phyloP scores from a whole-genome alignment of 2,329 filamentous ascomycete species.

The Graphiopsis chlorocephala region DNA sequence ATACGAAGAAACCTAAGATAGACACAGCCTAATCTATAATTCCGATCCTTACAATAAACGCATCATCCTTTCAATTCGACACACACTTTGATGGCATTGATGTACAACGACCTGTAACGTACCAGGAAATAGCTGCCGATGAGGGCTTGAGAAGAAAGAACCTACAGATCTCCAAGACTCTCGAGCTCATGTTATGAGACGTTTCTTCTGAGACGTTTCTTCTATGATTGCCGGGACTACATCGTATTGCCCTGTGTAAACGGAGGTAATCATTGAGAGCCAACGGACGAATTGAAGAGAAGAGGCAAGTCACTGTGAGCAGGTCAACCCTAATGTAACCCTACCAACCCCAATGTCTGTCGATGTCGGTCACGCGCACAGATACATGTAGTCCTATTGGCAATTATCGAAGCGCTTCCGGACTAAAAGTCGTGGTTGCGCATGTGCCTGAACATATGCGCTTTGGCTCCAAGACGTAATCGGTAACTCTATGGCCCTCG shows the following conservation, averaged over 20 bases:
- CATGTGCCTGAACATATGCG: background rate
- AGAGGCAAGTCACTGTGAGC: background rate
- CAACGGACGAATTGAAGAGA: background rate
- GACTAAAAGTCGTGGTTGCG: background rate
- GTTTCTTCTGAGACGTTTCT: background rate
- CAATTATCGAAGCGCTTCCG: background rate
- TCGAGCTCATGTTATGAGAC: background rate
- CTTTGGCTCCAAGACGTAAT: background rate
- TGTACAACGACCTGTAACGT: background rate
- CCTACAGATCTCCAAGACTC: background rate
- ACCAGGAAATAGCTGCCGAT: background rate
- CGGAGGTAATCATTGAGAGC: background rate
- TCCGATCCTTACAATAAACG: background rate
- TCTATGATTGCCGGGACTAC: background rate
- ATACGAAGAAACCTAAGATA: background rate
- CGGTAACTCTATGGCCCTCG: background rate
- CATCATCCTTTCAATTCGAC: background rate
- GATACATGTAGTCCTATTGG: background rate
- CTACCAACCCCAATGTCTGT: background rate
- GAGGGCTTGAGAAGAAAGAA: background rate
- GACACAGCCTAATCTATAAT: constrained; percentile 4
- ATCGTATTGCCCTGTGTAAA: background rate
- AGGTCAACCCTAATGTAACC: background rate
- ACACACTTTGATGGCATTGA: background rate
- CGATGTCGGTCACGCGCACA: background rate